Conservation (phyloP, 1,139 yeast species). For the Suhomyces kunorum region DNA sequence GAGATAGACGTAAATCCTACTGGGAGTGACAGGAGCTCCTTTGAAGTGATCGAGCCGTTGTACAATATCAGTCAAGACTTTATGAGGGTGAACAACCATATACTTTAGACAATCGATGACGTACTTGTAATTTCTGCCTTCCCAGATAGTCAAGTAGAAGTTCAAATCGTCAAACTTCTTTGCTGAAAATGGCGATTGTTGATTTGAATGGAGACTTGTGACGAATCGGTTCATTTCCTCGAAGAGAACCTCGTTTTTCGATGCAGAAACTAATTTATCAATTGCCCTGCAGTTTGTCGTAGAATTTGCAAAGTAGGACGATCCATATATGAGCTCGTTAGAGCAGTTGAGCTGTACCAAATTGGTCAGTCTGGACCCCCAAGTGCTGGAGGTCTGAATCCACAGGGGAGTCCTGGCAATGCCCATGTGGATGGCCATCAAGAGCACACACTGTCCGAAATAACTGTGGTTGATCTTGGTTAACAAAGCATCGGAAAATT, state of each 20-base stretch:
- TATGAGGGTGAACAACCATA: constrained; percentile 39
- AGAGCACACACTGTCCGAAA: constrained; percentile 31
- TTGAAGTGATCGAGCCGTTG: constrained; percentile 20
- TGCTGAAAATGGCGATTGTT: constrained; percentile 10
- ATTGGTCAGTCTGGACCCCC: constrained; percentile 24
- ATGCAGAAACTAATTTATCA: constrained; percentile 18
- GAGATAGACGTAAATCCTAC: constrained; percentile 22
- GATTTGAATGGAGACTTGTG: constrained; percentile 15
- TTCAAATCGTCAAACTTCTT: constrained; percentile 27
- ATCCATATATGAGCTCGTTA: constrained; percentile 26
- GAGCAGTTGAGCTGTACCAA: constrained; percentile 26
- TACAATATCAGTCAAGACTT: constrained; percentile 20
- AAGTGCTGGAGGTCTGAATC: constrained; percentile 27
- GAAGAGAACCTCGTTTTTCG: constrained; percentile 14
- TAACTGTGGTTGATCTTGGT: constrained; percentile 22
- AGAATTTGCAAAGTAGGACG: constrained; percentile 33
- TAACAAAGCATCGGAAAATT: constrained; percentile 19
- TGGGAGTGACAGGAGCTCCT: constrained; percentile 16
- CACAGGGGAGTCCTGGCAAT: constrained; percentile 30
- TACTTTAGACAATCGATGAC: constrained; percentile 36
- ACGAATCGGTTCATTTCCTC: constrained; percentile 20
- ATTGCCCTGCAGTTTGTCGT: constrained; percentile 20
- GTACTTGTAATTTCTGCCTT: constrained; percentile 28
- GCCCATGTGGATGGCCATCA: constrained; percentile 31
- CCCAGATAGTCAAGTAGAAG: constrained; percentile 35